Evolutionary conservation across 768 basidiomycete genomes (phyloP).

Genomic region (Kwoniella heveanensis): DNA sequence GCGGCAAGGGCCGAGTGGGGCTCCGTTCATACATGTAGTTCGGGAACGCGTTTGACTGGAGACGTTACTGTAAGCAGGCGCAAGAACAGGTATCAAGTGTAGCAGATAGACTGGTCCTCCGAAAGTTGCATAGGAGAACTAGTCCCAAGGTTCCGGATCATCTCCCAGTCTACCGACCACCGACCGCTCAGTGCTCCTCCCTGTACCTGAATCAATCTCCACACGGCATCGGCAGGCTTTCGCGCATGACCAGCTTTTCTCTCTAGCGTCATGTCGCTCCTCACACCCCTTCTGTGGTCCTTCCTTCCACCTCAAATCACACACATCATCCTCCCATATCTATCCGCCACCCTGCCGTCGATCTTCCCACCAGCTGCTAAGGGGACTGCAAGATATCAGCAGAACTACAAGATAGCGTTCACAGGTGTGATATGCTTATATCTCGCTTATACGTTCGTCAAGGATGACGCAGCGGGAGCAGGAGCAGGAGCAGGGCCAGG

Average conservation of each 20-base stretch:
- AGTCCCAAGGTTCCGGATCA: too few relatives aligned
- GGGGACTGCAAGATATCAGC: slow-evolving; percentile 24
- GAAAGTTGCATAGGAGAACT: too few relatives aligned
- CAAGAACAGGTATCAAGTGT: too few relatives aligned
- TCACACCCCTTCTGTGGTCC: slow-evolving; percentile 37
- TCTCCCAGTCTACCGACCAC: too few relatives aligned
- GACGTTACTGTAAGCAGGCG: too few relatives aligned
- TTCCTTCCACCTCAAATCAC: slow-evolving; percentile 38
- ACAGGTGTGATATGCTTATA: slow-evolving; percentile 30
- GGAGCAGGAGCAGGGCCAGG: slow-evolving; percentile 7
- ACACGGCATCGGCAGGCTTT: too few relatives aligned
- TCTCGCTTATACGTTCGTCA: slow-evolving; percentile 32
- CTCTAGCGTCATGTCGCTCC: slow-evolving; percentile 12
- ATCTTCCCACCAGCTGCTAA: slow-evolving; percentile 35
- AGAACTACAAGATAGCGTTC: slow-evolving; percentile 35
- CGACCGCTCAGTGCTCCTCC: too few relatives aligned
- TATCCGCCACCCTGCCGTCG: slow-evolving; percentile 29
- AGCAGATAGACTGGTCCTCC: too few relatives aligned
- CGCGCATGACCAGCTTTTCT: too few relatives aligned
- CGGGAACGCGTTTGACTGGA: too few relatives aligned
- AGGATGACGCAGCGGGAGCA: neutral
- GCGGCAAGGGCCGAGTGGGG: neutral
- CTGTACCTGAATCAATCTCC: too few relatives aligned
- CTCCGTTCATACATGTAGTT: too few relatives aligned
- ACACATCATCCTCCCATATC: slow-evolving; percentile 31